phyloP scores from a whole-genome alignment of 2,329 filamentous ascomycete species.

The Nakataea oryzae region DNA sequence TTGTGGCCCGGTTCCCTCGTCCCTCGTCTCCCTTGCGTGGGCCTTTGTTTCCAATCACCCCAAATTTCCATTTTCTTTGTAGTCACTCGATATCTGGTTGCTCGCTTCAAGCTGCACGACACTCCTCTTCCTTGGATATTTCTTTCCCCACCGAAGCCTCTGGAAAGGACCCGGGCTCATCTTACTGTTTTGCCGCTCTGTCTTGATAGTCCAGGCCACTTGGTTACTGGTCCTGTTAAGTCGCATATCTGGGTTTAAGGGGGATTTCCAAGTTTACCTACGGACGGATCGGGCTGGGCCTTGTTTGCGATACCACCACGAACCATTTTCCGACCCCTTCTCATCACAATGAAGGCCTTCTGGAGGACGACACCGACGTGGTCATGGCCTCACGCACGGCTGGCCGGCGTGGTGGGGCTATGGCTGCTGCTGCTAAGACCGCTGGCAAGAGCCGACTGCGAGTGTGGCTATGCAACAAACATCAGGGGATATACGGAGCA shows the following conservation, averaged over 20 bases:
- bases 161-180: neutral
- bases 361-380: neutral
- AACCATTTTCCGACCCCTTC: neutral
- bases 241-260: no score
- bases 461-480: slow-evolving; percentile 60
- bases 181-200: neutral
- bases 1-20: neutral
- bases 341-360: neutral
- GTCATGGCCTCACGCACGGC: neutral
- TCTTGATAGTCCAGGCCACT: neutral
- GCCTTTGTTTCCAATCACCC: neutral
- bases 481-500: slow-evolving; percentile 25
- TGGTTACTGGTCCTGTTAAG: neutral
- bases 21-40: neutral
- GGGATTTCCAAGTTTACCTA: neutral
- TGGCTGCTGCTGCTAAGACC: slow-evolving; percentile 10
- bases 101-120: neutral
- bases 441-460: slow-evolving; percentile 39
- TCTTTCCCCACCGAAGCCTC: neutral
- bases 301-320: neutral
- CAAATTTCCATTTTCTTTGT: neutral
- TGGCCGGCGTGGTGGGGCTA: slow-evolving; percentile 8
- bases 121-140: neutral
- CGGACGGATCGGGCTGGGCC: no score
- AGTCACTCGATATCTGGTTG: neutral